These are phyloP conservation scores for Pseudocercospora fuligena DNA, from an alignment of 2,329 filamentous ascomycete genomes.

Conservation along the genomic window DNA sequence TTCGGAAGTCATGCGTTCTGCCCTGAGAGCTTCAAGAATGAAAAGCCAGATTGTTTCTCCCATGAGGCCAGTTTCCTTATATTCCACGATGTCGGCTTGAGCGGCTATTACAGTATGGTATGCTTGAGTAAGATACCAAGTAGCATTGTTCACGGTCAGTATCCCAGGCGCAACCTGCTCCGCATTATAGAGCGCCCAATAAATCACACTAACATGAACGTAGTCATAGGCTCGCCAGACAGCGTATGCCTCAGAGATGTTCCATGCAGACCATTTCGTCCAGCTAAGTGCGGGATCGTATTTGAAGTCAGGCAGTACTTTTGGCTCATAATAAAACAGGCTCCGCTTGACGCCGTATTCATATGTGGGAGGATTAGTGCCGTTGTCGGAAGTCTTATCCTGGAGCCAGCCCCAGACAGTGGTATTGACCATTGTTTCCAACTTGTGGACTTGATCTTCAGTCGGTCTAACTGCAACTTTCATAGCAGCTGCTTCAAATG, in stretches of 20 bases:
- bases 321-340: slow-evolving; percentile 62
- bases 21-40: slow-evolving; percentile 56
- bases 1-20: slow-evolving; percentile 51
- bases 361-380: slow-evolving; percentile 34
- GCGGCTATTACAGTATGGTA: slow-evolving; percentile 53
- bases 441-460: slow-evolving; percentile 54
- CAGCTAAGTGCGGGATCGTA: slow-evolving; percentile 56
- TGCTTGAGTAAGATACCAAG: slow-evolving; percentile 62
- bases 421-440: slow-evolving; percentile 60
- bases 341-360: slow-evolving; percentile 58
- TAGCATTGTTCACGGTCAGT: slow-evolving; percentile 50
- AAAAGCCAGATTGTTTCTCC: slow-evolving; percentile 63
- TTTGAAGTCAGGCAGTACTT: slow-evolving; percentile 47
- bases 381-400: slow-evolving; percentile 25
- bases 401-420: slow-evolving; percentile 59
- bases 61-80: slow-evolving; percentile 60
- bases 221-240: slow-evolving; percentile 64
- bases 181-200: slow-evolving; percentile 63
- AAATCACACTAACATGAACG: slow-evolving; percentile 60
- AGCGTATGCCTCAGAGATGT: slow-evolving; percentile 51
- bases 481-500: slow-evolving; percentile 60
- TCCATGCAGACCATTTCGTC: slow-evolving; percentile 58
- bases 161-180: slow-evolving; percentile 56
- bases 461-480: slow-evolving; percentile 60
- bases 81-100: slow-evolving; percentile 41